phyloP scores from a whole-genome alignment of 768 basidiomycete genomes.

The Agrocybe pediades region DNA sequence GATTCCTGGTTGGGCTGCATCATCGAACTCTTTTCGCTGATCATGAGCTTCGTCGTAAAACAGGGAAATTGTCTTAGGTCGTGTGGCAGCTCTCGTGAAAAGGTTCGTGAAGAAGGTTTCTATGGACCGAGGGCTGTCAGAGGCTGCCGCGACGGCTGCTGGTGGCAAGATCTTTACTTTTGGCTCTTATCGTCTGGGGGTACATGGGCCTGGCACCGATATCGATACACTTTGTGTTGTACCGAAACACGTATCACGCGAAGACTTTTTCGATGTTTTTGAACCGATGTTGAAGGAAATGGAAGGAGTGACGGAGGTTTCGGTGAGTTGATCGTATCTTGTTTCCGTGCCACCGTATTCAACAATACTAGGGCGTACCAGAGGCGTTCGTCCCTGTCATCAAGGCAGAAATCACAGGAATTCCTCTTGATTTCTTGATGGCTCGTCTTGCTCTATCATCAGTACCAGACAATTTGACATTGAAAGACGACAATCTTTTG shows the following conservation, averaged over 20 bases:
- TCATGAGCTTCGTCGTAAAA: conserved; percentile 11
- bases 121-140: conserved; percentile 79
- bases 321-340: conserved; percentile 54
- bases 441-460: conserved; percentile 83
- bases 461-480: conserved; percentile 89
- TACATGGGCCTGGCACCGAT: conserved; percentile 94
- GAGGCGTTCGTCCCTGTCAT: conserved; percentile 97
- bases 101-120: conserved; percentile 89
- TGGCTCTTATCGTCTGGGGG: conserved; percentile 96
- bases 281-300: conserved; percentile 83
- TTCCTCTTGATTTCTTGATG: conserved; percentile 94
- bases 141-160: conserved; percentile 82
- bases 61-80: conserved; percentile 93
- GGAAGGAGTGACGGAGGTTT: conserved; percentile 86
- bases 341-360: not conserved
- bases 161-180: conserved; percentile 99
- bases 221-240: conserved; percentile 99
- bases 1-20: not conserved
- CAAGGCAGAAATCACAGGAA: conserved; percentile 87
- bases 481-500: conserved; percentile 89
- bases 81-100: conserved; percentile 86
- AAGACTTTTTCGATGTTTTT: conserved; percentile 94
- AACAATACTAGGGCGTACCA: conserved; percentile 75
- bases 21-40: conserved; percentile 8
- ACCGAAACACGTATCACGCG: conserved; percentile 92